Evolutionary conservation across 371 early-diverging fungal species (phyloP), one percentile per base, ranked within the genome.

Genomic region (Polyrhizophydium stewartii): DNA sequence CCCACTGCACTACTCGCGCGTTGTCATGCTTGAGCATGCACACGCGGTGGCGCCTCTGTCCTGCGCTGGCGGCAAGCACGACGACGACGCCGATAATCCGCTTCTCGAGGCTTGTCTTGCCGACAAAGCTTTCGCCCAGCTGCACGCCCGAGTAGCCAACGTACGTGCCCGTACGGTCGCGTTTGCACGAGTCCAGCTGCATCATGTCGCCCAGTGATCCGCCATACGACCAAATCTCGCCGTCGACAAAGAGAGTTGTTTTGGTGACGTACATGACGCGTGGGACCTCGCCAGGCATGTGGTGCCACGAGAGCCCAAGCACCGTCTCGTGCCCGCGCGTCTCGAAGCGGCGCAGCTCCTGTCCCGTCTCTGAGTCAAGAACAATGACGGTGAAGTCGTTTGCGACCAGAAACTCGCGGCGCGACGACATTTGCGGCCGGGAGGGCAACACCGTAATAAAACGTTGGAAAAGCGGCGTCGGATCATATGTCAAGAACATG

Each of bases 221-320:
- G 35, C 61, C 61, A 60, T 45, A 60, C 28, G 61, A 60, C 61
- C 33, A 52, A 21, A 60, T 49, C 21, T 49, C 12, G 38, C 37
- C 53, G 25, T 60, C 53, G 17, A 60, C 13, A 21, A 45, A 53
- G 12, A 60, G 32, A 10, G 35, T 52, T 6, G 61, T 33, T 25
- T 52, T 40, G 37, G 53, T 50, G 51, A 22, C 28, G 32, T 52
- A 60, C 27, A 52, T 28, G 25, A 60, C 47, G 6, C 21, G 52
- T 21, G 56, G 17, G 21, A 6, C n/a, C 3, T 24, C 38, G 12
- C 28, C 17, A 41, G 19, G 41, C 40, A n/a, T n/a, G 22, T 2
- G 13, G 22, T 27, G 17, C 62, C 62, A 61, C 43, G 27, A 40
- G 30, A 55, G 13, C 22, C 56, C 62, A 22, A 50, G 28, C 21